Percentiles rank a stretch among this genome's conserved stretches.
Conservation (phyloP, 2,329 filamentous ascomycete genomes). For the Epichloe coenophiala region DNA sequence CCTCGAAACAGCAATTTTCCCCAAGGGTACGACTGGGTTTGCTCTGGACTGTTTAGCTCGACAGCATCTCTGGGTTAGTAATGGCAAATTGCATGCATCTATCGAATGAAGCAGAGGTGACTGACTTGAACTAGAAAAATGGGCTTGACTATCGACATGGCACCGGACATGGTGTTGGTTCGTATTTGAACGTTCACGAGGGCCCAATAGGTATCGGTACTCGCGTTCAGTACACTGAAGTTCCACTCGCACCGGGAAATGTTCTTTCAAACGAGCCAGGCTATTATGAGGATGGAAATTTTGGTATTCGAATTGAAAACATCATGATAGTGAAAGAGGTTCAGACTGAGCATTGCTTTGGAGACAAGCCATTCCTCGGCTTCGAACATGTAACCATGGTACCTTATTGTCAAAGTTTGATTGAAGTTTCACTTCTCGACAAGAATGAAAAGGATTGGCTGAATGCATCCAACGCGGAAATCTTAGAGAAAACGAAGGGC, state of each 20-base stretch:
- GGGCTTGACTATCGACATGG: slow-evolving; percentile 93
- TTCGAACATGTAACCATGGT: slow-evolving; percentile 98
- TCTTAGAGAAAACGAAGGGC: slow-evolving; percentile 65
- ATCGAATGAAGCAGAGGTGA: not conserved
- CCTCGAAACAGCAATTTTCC: slow-evolving; percentile 75
- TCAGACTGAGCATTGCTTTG: slow-evolving; percentile 77
- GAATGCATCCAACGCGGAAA: slow-evolving; percentile 71
- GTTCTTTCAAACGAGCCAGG: slow-evolving; percentile 94
- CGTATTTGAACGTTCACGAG: slow-evolving; percentile 93
- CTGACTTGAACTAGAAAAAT: slow-evolving; percentile 24
- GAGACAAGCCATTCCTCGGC: slow-evolving; percentile 84
- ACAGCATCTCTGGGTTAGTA: slow-evolving; percentile 74
- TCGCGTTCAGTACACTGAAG: slow-evolving; percentile 79
- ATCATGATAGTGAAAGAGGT: slow-evolving; percentile 81
- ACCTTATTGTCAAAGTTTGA: slow-evolving; percentile 80
- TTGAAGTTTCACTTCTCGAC: slow-evolving; percentile 61
- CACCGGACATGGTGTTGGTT: slow-evolving; percentile 90
- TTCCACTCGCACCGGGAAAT: slow-evolving; percentile 79
- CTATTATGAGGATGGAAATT: slow-evolving; percentile 91
- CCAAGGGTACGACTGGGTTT: slow-evolving; percentile 89
- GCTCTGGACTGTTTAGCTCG: slow-evolving; percentile 79
- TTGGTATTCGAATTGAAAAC: slow-evolving; percentile 94
- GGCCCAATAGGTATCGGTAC: slow-evolving; percentile 94
- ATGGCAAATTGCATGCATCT: not conserved
- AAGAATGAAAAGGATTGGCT: slow-evolving; percentile 70